These are phyloP conservation scores for Talaromyces marneffei DNA, from an alignment of 2,329 filamentous ascomycete species.

Conservation along the genomic window DNA sequence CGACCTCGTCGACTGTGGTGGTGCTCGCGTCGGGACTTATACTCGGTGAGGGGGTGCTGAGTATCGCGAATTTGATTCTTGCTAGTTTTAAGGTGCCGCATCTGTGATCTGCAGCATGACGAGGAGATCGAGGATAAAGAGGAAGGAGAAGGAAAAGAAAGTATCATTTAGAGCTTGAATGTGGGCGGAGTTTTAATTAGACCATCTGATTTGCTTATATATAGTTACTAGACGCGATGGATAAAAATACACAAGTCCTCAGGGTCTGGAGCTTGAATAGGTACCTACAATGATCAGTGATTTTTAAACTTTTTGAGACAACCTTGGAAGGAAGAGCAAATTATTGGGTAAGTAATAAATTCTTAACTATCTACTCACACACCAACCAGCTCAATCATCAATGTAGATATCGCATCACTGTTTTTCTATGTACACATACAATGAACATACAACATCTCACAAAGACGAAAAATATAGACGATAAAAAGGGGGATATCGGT, in stretches of 20 bases:
- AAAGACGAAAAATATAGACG: neutral
- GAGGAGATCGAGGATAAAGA: neutral
- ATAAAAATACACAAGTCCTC: no score
- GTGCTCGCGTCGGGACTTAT: constrained; percentile 89
- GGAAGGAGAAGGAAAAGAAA: neutral
- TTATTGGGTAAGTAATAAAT: neutral
- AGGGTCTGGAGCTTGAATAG: no score
- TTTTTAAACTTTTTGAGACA: no score
- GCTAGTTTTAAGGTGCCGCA: constrained; percentile 73
- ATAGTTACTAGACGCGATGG: neutral
- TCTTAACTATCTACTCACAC: neutral
- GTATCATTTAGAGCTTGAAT: no score
- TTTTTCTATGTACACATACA: constrained; percentile 3
- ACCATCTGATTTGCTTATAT: neutral
- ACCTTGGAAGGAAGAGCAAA: neutral
- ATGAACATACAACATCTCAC: constrained; percentile 2
- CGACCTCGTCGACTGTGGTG: constrained; percentile 61
- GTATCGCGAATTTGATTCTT: constrained; percentile 80
- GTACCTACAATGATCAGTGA: no score
- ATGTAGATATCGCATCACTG: neutral
- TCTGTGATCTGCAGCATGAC: constrained; percentile 42
- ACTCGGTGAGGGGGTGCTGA: constrained; percentile 83
- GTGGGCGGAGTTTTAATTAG: neutral
- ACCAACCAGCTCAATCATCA: constrained; percentile 1
- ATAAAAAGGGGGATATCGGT: neutral